Conservation (phyloP, 1,139 yeast species). For the Kodamaea alishanica region DNA sequence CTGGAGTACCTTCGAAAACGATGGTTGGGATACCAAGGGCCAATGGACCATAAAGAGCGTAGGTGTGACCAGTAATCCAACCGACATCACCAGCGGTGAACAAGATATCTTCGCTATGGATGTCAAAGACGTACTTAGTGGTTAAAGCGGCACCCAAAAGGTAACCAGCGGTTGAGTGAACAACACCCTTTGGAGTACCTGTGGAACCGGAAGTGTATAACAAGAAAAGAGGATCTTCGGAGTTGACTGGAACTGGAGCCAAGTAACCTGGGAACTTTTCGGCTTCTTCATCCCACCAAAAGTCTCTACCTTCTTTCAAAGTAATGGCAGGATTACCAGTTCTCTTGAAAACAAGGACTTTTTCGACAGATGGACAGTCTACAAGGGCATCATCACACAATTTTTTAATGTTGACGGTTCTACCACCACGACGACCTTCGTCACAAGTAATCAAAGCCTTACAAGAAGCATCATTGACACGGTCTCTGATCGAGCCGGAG, state of each 20-base stretch:
- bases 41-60: conserved; percentile 92
- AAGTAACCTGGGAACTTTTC: conserved; percentile 77
- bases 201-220: conserved; percentile 96
- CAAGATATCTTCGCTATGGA: conserved; percentile 80
- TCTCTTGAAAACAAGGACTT: conserved; percentile 83
- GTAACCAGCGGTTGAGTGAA: conserved; percentile 92
- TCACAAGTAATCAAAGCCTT: conserved; percentile 92
- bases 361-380: conserved; percentile 73
- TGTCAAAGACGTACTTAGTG: conserved; percentile 88
- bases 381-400: conserved; percentile 91
- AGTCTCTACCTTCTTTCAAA: conserved; percentile 82
- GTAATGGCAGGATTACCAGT: conserved; percentile 67
- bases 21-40: conserved; percentile 85
- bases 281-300: conserved; percentile 89
- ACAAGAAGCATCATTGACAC: conserved; percentile 84
- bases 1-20: conserved; percentile 97
- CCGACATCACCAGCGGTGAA: conserved; percentile 99
- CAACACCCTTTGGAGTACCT: conserved; percentile 98
- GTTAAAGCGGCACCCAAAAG: conserved; percentile 93
- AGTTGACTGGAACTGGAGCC: conserved; percentile 82
- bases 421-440: conserved; percentile 96
- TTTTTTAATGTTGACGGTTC: conserved; percentile 82
- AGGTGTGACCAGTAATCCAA: conserved; percentile 99
- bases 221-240: conserved; percentile 92
- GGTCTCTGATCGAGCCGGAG: conserved; percentile 87